Evolutionary conservation across 2,329 filamentous ascomycete species (phyloP).

Genomic region (Hypoxylon sp.): DNA sequence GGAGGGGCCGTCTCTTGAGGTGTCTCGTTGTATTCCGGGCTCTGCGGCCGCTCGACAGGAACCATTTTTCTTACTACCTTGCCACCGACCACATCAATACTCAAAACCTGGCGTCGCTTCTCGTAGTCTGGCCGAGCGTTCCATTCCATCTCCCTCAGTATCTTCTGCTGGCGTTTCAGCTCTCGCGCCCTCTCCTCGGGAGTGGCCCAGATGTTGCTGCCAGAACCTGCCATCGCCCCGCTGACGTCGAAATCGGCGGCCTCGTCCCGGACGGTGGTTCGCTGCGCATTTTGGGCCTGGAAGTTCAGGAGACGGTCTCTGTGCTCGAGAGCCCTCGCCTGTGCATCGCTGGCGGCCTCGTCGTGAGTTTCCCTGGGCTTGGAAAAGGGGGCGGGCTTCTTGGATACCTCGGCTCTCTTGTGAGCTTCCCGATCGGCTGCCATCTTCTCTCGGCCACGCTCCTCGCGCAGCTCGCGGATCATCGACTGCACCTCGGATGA

Average conservation of each 20-base stretch:
- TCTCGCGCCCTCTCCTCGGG: constrained; percentile 84
- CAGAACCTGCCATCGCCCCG: constrained; percentile 53
- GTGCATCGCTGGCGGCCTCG: constrained; percentile 60
- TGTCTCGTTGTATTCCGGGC: constrained; percentile 58
- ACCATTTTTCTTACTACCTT: constrained; percentile 79
- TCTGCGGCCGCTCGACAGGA: constrained; percentile 65
- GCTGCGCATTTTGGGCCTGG: constrained; percentile 83
- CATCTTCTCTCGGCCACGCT: constrained; percentile 88
- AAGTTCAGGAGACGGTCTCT: constrained; percentile 82
- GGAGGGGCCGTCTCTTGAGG: constrained; percentile 29
- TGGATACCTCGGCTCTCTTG: constrained; percentile 70
- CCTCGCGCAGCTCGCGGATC: constrained; percentile 82
- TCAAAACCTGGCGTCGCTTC: constrained; percentile 84
- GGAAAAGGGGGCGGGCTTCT: constrained; percentile 67
- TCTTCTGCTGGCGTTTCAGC: constrained; percentile 84
- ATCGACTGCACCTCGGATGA: constrained; percentile 81
- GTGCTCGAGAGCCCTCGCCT: constrained; percentile 77
- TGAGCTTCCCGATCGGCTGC: constrained; percentile 78
- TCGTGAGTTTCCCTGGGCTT: constrained; percentile 51
- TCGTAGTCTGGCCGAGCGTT: constrained; percentile 86
- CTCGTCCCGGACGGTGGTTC: constrained; percentile 88
- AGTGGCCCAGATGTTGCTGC: constrained; percentile 81
- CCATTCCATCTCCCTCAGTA: constrained; percentile 87
- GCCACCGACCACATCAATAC: constrained; percentile 80
- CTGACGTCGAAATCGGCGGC: constrained; percentile 70